These are phyloP conservation scores for Phellopilus nigrolimitatus DNA, from an alignment of 1,284 basidiomycete species.

Conservation along the genomic window DNA sequence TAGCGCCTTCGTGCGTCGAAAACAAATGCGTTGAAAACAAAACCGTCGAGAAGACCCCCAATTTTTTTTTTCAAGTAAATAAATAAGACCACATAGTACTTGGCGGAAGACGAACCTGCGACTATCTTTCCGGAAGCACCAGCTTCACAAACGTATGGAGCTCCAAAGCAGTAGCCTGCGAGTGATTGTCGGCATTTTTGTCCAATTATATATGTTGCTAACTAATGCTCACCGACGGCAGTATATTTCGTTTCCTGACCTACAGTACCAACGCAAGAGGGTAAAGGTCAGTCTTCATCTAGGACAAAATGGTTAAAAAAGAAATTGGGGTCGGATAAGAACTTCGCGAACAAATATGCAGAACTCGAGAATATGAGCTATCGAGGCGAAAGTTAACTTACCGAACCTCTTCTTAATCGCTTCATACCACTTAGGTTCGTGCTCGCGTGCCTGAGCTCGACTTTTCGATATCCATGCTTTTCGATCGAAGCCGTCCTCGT, in stretches of 20 bases:
- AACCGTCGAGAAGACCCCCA: background rate
- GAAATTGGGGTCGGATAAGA: background rate
- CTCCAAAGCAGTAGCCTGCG: constrained; percentile 56
- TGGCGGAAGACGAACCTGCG: constrained; percentile 35
- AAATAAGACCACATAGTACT: background rate
- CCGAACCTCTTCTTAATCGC: constrained; percentile 43
- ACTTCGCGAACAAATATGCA: background rate
- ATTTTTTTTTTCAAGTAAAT: background rate
- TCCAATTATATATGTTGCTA: background rate
- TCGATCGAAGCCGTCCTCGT: constrained; percentile 37
- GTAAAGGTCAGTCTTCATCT: constrained; percentile 3
- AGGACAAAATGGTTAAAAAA: constrained; percentile 12
- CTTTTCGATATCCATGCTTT: constrained; percentile 37
- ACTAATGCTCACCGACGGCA: constrained; percentile 33
- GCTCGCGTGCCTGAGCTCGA: constrained; percentile 32
- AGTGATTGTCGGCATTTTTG: too few relatives aligned
- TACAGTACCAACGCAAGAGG: background rate
- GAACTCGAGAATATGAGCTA: too few relatives aligned
- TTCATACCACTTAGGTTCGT: constrained; percentile 45
- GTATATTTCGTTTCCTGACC: constrained; percentile 28
- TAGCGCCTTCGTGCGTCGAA: constrained; percentile 36
- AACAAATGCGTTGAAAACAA: background rate
- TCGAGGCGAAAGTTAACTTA: constrained; percentile 21
- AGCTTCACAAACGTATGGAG: constrained; percentile 43
- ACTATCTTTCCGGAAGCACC: constrained; percentile 40